Conservation (phyloP, 768 basidiomycete genomes). For the Hebeloma cylindrosporum region DNA sequence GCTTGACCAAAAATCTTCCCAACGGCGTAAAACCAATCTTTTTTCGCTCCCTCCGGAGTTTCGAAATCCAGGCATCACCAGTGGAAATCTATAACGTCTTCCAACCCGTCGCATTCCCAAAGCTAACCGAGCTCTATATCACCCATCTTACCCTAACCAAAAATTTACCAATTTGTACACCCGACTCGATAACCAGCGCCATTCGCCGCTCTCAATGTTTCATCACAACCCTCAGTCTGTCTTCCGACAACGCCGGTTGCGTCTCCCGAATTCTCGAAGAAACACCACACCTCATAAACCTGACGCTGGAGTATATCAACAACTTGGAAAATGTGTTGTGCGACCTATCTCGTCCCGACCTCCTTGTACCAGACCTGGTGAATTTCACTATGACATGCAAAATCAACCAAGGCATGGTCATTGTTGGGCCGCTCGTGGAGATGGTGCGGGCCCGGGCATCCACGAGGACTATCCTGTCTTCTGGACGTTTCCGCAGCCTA, state of each 20-base stretch:
- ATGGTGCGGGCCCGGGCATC: conserved; percentile 3
- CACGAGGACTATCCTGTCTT: not conserved
- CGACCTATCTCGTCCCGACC: conserved; percentile 3
- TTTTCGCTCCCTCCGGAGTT: not conserved
- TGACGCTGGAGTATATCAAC: conserved; percentile 9
- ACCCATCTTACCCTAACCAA: not conserved
- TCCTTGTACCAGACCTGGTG: conserved; percentile 3
- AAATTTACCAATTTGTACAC: not conserved
- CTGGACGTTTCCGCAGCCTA: not conserved
- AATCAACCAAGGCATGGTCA: conserved; percentile 6
- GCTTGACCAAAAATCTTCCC: not conserved
- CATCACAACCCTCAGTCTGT: conserved; percentile 9
- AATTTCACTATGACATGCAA: conserved; percentile 8
- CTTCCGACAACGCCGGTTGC: conserved; percentile 3
- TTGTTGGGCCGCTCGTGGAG: conserved; percentile 6
- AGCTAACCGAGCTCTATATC: conserved; percentile 1
- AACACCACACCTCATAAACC: conserved; percentile 1
- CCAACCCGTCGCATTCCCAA: conserved; percentile 10
- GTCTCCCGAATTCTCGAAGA: conserved; percentile 9
- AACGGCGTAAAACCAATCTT: not conserved
- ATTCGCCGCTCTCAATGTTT: conserved; percentile 11
- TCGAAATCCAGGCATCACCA: conserved; percentile 10
- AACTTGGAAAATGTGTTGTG: conserved; percentile 4
- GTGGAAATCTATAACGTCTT: conserved; percentile 9
- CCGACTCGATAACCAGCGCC: conserved; percentile 1